Conservation (phyloP, 176 grass and related monocot genomes). For the Carex pumila region DNA sequence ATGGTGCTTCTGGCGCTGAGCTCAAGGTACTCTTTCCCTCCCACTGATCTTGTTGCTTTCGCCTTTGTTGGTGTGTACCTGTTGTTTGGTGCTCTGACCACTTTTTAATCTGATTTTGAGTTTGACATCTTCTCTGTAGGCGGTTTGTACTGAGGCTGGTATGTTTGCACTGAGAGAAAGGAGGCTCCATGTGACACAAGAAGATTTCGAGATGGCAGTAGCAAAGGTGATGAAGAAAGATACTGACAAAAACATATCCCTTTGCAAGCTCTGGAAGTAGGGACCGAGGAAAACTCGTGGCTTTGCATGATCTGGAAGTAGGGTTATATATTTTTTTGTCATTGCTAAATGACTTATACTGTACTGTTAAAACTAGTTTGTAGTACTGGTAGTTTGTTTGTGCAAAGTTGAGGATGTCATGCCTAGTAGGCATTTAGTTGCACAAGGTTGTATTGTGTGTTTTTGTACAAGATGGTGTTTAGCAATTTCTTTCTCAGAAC, state of each 20-base stretch:
- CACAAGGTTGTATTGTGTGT: neutral
- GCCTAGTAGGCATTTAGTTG: neutral
- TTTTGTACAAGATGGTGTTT: constrained; percentile 5
- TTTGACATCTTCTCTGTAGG: constrained; percentile 32
- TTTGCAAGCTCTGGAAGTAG: constrained; percentile 89
- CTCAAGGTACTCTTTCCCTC: constrained; percentile 54
- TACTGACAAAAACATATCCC: constrained; percentile 91
- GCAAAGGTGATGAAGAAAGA: constrained; percentile 99
- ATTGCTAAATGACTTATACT: constrained; percentile 4
- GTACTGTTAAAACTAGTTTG: constrained; percentile 5
- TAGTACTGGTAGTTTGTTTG: neutral
- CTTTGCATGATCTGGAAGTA: constrained; percentile 87
- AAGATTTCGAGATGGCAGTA: constrained; percentile 92
- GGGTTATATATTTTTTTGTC: neutral
- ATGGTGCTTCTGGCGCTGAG: constrained; percentile 94
- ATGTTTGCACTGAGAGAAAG: constrained; percentile 93
- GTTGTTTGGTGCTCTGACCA: neutral
- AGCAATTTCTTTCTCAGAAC: neutral
- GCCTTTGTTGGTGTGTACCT: neutral
- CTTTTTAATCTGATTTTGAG: neutral
- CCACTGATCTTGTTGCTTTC: neutral
- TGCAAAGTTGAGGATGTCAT: constrained; percentile 2
- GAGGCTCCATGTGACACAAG: constrained; percentile 86
- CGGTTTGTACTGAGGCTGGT: constrained; percentile 86
- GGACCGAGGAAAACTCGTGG: neutral